Evolutionary conservation across 2,329 filamentous ascomycete species (phyloP).

Genomic region (Beauveria rudraprayagi): DNA sequence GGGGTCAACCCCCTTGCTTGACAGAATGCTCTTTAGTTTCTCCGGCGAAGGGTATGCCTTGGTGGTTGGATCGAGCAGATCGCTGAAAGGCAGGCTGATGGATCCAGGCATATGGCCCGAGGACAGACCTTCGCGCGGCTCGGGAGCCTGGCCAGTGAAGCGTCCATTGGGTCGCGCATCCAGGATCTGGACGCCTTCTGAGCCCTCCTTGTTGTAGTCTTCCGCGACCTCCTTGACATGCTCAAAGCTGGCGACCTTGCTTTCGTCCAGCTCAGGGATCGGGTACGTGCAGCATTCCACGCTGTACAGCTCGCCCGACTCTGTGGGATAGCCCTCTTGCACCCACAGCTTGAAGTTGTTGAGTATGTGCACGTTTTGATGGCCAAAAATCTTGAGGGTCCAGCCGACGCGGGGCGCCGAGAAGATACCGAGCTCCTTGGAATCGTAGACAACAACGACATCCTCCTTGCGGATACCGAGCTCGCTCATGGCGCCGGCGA

Average conservation of each 20-base stretch:
- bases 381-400: slow-evolving; percentile 87
- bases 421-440: slow-evolving; percentile 85
- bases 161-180: slow-evolving; percentile 76
- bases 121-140: slow-evolving; percentile 76
- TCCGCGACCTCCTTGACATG: slow-evolving; percentile 70
- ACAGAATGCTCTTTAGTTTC: slow-evolving; percentile 67
- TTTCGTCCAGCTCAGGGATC: slow-evolving; percentile 51
- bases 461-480: slow-evolving; percentile 84
- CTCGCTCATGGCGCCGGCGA: slow-evolving; percentile 80
- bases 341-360: slow-evolving; percentile 98
- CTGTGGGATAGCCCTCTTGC: slow-evolving; percentile 70
- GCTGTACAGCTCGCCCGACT: slow-evolving; percentile 66
- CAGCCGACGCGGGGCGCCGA: slow-evolving; percentile 88
- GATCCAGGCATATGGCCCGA: slow-evolving; percentile 91
- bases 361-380: slow-evolving; percentile 77
- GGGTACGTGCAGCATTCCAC: slow-evolving; percentile 58
- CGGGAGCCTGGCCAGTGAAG: slow-evolving; percentile 74
- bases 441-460: slow-evolving; percentile 88
- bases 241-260: slow-evolving; percentile 71
- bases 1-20: slow-evolving; percentile 70
- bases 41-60: slow-evolving; percentile 70
- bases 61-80: slow-evolving; percentile 72
- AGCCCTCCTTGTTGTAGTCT: slow-evolving; percentile 73
- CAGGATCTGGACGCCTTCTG: slow-evolving; percentile 76
- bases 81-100: slow-evolving; percentile 70